A percentile compares a stretch with the other conserved stretches of the same genome.
These are phyloP conservation scores for Dinochytrium kinnereticum DNA, from an alignment of 371 early-diverging fungal species.

Conservation along the genomic window DNA sequence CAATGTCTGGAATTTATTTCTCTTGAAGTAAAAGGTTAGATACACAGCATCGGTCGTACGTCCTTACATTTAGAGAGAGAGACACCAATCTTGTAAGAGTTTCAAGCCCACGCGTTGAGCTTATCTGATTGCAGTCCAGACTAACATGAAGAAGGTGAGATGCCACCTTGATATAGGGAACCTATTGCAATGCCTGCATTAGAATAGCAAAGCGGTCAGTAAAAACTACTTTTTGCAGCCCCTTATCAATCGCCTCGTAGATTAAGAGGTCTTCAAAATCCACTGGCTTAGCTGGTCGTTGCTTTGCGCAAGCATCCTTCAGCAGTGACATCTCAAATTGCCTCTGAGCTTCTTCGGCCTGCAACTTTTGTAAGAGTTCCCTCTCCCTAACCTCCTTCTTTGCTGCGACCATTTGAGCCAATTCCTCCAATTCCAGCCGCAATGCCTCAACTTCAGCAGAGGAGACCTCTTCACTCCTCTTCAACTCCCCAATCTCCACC, in stretches of 20 bases:
- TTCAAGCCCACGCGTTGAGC: constrained; percentile 27
- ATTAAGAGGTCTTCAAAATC: constrained; percentile 27
- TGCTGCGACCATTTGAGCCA: not conserved
- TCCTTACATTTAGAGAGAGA: constrained; percentile 27
- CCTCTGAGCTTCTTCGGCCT: constrained; percentile 27
- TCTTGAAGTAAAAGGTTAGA: constrained; percentile 17
- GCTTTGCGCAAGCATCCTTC: constrained; percentile 23
- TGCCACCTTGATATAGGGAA: constrained; percentile 31
- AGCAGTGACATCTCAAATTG: constrained; percentile 25
- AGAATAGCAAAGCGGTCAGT: not conserved
- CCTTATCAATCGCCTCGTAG: constrained; percentile 26
- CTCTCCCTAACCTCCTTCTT: constrained; percentile 23
- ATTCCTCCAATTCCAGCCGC: constrained; percentile 8
- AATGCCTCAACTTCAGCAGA: constrained; percentile 17
- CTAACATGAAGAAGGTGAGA: constrained; percentile 18
- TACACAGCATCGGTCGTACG: not conserved
- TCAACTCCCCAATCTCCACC: constrained; percentile 6
- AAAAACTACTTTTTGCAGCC: constrained; percentile 21
- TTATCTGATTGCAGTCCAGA: constrained; percentile 26
- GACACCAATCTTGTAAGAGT: constrained; percentile 4
- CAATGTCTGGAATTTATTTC: constrained; percentile 34
- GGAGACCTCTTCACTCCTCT: not conserved
- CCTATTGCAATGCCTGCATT: constrained; percentile 19
- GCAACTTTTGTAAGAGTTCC: constrained; percentile 18
- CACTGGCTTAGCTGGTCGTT: constrained; percentile 17